Conservation (phyloP, 2,329 filamentous ascomycete genomes). For the Epichloe baconii region DNA sequence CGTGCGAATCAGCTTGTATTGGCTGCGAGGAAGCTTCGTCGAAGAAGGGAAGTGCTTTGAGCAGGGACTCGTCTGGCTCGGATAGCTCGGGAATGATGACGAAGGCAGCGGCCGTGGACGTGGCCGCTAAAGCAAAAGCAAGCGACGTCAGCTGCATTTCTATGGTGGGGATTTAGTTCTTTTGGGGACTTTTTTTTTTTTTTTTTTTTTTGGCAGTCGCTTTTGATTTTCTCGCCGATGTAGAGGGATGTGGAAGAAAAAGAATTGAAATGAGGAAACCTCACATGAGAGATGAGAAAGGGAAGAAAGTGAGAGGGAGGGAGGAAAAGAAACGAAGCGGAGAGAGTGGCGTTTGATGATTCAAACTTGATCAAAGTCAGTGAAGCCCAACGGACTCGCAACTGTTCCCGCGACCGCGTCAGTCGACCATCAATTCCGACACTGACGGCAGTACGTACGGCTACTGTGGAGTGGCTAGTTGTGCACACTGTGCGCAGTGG, state of each 20-base stretch:
- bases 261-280: not conserved
- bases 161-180: constrained; percentile 8
- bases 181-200: too few relatives aligned
- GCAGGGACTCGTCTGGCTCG: constrained; percentile 27
- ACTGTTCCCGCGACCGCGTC: not conserved
- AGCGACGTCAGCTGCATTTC: constrained; percentile 20
- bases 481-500: not conserved
- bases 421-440: too few relatives aligned
- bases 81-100: constrained; percentile 39
- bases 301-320: not conserved
- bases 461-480: not conserved
- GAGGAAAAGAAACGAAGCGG: not conserved
- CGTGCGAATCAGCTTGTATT: constrained; percentile 20
- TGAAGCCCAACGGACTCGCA: not conserved
- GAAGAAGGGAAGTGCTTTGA: constrained; percentile 26
- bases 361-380: not conserved
- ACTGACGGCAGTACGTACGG: not conserved
- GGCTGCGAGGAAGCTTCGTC: constrained; percentile 25
- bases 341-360: not conserved
- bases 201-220: too few relatives aligned
- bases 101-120: constrained; percentile 30
- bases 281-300: not conserved
- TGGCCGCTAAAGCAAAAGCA: constrained; percentile 19
- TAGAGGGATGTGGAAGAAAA: not conserved
- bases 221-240: too few relatives aligned